Percentiles rank a stretch among this genome's conserved stretches.
These are phyloP conservation scores for Prosopis cineraria DNA, from an alignment of 306 rosid genomes.

Conservation along the genomic window DNA sequence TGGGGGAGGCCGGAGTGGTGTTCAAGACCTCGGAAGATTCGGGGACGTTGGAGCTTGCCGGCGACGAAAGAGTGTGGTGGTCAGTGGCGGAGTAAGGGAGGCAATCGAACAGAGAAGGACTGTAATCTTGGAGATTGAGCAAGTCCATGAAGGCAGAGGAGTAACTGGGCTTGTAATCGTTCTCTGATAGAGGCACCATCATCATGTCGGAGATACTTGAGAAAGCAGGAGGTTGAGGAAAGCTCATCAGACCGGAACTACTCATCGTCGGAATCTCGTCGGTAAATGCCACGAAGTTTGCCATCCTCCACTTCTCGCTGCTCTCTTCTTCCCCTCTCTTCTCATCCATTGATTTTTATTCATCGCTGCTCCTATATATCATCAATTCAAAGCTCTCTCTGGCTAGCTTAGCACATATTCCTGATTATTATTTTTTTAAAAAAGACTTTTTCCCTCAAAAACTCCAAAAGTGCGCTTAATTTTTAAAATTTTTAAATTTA, in stretches of 20 bases:
- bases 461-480: conserved; percentile 37
- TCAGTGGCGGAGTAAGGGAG: conserved; percentile 28
- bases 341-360: conserved; percentile 58
- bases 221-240: conserved; percentile 21
- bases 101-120: conserved; percentile 52
- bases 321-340: conserved; percentile 38
- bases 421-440: conserved; percentile 35
- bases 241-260: background rate
- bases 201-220: conserved; percentile 57
- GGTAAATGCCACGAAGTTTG: conserved; percentile 40
- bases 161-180: conserved; percentile 6
- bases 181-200: background rate
- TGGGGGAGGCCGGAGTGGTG: conserved; percentile 66
- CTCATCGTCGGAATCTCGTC: conserved; percentile 49
- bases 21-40: conserved; percentile 71
- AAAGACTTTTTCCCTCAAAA: conserved; percentile 40
- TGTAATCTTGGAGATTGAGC: conserved; percentile 39
- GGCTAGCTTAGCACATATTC: conserved; percentile 49
- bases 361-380: background rate
- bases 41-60: conserved; percentile 44
- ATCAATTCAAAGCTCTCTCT: background rate
- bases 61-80: conserved; percentile 39
- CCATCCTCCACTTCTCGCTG: conserved; percentile 21
- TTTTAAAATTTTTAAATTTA: conserved; percentile 11
- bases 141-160: conserved; percentile 59